phyloP scores from a whole-genome alignment of 2,329 filamentous ascomycete genomes.

The Arthrobotrys conoides region DNA sequence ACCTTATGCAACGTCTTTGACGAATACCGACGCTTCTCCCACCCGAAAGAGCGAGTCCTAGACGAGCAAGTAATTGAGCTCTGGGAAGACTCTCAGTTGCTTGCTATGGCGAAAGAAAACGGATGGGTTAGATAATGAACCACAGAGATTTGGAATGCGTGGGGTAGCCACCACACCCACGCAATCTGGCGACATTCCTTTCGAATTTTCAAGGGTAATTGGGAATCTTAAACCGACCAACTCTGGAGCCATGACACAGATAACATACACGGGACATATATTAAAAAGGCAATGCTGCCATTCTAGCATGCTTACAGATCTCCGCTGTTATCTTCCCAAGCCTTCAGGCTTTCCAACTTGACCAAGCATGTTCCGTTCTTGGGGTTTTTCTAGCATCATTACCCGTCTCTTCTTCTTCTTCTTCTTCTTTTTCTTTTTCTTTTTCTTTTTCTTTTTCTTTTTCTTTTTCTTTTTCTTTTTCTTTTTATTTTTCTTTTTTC shows the following conservation, averaged over 20 bases:
- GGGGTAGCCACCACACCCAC: slow-evolving; percentile 37
- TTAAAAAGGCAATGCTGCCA: slow-evolving; percentile 4
- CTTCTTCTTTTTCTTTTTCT: too few relatives aligned
- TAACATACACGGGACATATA: slow-evolving; percentile 29
- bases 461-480: too few relatives aligned
- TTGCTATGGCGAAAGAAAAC: slow-evolving; percentile 52
- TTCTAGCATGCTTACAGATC: slow-evolving; percentile 26
- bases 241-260: slow-evolving; percentile 42
- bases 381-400: slow-evolving; percentile 5
- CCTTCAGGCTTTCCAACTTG: slow-evolving; percentile 34
- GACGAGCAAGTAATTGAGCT: slow-evolving; percentile 64
- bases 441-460: too few relatives aligned
- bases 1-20: slow-evolving; percentile 74
- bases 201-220: slow-evolving; percentile 31
- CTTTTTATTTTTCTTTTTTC: too few relatives aligned
- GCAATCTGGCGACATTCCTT: slow-evolving; percentile 17
- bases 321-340: slow-evolving; percentile 27
- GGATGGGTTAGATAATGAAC: slow-evolving; percentile 53
- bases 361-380: slow-evolving; percentile 23
- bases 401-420: slow-evolving; percentile 11
- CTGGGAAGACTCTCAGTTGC: slow-evolving; percentile 59
- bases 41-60: slow-evolving; percentile 63
- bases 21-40: slow-evolving; percentile 72
- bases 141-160: slow-evolving; percentile 35
- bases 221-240: slow-evolving; percentile 44